A percentile compares a stretch with the other conserved stretches of the same genome.
phyloP scores from a whole-genome alignment of 768 basidiomycete species.

The Lentinula sp. region DNA sequence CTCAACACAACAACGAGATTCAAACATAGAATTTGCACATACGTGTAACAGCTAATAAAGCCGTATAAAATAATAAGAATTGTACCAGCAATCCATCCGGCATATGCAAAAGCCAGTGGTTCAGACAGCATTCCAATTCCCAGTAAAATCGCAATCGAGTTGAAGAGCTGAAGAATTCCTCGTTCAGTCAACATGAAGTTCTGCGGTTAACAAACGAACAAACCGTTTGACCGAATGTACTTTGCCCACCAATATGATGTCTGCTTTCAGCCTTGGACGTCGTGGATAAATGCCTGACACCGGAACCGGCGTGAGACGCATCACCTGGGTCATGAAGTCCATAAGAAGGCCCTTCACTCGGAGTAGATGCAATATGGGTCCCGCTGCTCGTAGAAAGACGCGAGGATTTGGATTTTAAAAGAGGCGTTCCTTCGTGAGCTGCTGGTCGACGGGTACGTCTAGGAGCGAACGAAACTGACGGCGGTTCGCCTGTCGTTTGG shows the following conservation, averaged over 20 bases:
- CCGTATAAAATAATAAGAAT: constrained; percentile 72
- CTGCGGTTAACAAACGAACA: constrained; percentile 12
- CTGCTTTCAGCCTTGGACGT: constrained; percentile 22
- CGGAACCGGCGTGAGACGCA: constrained; percentile 6
- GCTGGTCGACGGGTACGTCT: constrained; percentile 14
- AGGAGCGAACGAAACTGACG: constrained; percentile 1
- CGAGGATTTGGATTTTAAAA: constrained; percentile 33
- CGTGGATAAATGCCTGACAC: constrained; percentile 25
- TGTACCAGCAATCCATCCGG: constrained; percentile 83
- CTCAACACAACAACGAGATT: background rate
- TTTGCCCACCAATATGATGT: constrained; percentile 43
- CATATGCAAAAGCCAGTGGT: constrained; percentile 86
- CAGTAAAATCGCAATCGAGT: constrained; percentile 78
- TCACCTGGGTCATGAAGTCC: constrained; percentile 2
- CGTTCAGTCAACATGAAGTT: background rate
- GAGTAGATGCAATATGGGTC: background rate
- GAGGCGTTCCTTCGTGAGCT: constrained; percentile 25
- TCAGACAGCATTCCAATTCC: constrained; percentile 89
- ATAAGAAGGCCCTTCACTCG: constrained; percentile 1
- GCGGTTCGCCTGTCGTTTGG: background rate
- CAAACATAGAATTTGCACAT: constrained; percentile 22
- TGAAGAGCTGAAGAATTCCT: constrained; percentile 59
- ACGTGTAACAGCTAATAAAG: constrained; percentile 86
- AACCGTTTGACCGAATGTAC: constrained; percentile 72
- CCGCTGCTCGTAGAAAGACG: constrained; percentile 19